Percentiles rank a stretch among this genome's conserved stretches.
phyloP scores from a whole-genome alignment of 2,329 filamentous ascomycete species.

The Cordyceps javanica region DNA sequence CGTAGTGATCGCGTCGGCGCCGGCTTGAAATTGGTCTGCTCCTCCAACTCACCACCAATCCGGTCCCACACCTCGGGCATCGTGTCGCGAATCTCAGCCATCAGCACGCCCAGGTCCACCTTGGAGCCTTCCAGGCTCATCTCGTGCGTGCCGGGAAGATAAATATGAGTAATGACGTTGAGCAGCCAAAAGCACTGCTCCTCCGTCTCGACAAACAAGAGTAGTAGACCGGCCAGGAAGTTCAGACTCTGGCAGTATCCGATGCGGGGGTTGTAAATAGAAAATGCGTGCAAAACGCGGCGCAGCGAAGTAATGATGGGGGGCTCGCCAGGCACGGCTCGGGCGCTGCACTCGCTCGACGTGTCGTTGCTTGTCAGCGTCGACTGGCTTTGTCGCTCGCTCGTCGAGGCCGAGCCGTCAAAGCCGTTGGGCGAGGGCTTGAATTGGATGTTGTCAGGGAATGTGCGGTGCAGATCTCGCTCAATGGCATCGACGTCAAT shows the following conservation, averaged over 20 bases:
- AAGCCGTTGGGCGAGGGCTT: slow-evolving; percentile 50
- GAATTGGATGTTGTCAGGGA: slow-evolving; percentile 89
- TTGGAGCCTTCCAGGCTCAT: slow-evolving; percentile 86
- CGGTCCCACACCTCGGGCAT: slow-evolving; percentile 83
- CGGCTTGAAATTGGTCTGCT: slow-evolving; percentile 33
- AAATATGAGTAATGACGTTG: slow-evolving; percentile 82
- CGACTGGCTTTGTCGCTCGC: slow-evolving; percentile 30
- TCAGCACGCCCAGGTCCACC: slow-evolving; percentile 87
- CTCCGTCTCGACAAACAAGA: slow-evolving; percentile 81
- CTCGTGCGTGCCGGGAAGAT: slow-evolving; percentile 87
- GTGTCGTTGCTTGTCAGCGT: slow-evolving; percentile 31
- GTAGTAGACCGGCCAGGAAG: slow-evolving; percentile 82
- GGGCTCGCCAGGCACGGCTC: slow-evolving; percentile 52
- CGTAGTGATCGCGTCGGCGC: slow-evolving; percentile 30
- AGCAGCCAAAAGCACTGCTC: slow-evolving; percentile 91
- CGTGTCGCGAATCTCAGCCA: slow-evolving; percentile 76
- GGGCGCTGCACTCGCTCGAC: slow-evolving; percentile 22
- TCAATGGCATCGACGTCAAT: slow-evolving; percentile 87
- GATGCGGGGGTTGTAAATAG: slow-evolving; percentile 83
- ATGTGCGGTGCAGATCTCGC: slow-evolving; percentile 86
- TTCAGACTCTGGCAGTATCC: slow-evolving; percentile 96
- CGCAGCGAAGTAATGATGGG: slow-evolving; percentile 75
- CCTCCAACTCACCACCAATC: slow-evolving; percentile 71
- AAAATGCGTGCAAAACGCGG: slow-evolving; percentile 81
- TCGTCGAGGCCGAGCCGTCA: slow-evolving; percentile 24